phyloP scores from a whole-genome alignment of 208 protist species.

The Crithidia thermophila region DNA sequence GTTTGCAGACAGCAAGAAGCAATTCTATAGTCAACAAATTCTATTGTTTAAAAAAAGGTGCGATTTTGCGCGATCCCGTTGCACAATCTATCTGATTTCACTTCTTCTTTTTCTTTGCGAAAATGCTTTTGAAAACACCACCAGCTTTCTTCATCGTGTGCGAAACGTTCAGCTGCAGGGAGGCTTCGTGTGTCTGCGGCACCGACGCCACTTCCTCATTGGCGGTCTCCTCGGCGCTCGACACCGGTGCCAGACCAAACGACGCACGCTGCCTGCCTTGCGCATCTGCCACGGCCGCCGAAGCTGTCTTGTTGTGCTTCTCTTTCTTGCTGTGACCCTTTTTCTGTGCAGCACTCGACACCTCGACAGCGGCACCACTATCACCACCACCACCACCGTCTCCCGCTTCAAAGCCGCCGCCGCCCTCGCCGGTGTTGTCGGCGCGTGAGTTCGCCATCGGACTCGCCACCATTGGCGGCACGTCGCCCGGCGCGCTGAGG shows the following conservation, averaged over 20 bases:
- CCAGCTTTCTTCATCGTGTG: slow-evolving; percentile 16
- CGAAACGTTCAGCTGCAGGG: slow-evolving; percentile 6
- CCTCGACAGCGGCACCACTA: too few species aligned
- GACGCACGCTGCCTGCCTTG: background rate
- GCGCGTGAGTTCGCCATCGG: background rate
- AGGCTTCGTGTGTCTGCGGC: background rate
- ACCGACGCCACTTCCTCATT: background rate
- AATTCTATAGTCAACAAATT: too few species aligned
- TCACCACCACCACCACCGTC: too few species aligned
- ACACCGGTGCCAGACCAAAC: background rate
- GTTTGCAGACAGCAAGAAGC: too few species aligned
- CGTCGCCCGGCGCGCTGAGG: background rate
- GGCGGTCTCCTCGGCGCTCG: background rate
- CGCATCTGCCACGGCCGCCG: background rate
- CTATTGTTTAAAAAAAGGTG: too few species aligned
- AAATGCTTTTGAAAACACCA: slow-evolving; percentile 6
- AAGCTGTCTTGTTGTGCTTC: background rate
- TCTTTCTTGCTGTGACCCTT: background rate
- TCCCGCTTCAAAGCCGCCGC: background rate
- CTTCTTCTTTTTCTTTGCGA: slow-evolving; percentile 7
- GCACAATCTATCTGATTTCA: too few species aligned
- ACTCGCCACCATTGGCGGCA: slow-evolving; percentile 1
- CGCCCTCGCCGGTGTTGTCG: background rate
- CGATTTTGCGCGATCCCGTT: too few species aligned
- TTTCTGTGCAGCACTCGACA: too few species aligned